A percentile compares a stretch with the other conserved stretches of the same genome.
phyloP scores from a whole-genome alignment of 495 filamentous ascomycete species.

The Lentithecium fluviatile region DNA sequence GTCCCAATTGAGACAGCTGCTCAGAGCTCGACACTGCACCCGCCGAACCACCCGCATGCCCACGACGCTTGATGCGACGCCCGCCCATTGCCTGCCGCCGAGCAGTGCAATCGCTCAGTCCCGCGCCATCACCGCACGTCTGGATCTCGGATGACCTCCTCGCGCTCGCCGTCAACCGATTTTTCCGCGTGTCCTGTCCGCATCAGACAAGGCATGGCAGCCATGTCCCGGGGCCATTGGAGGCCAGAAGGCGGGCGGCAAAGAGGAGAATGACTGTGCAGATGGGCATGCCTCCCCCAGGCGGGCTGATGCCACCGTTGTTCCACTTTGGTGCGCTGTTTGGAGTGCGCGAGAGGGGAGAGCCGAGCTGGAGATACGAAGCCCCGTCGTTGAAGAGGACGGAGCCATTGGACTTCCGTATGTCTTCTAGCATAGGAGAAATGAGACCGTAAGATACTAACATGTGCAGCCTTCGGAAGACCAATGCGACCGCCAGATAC shows the following conservation, averaged over 20 bases:
- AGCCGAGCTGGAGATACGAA: slow-evolving; percentile 32
- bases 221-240: slow-evolving; percentile 39
- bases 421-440: not conserved
- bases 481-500: not conserved
- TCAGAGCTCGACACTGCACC: not conserved
- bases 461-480: not conserved
- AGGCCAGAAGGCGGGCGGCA: slow-evolving; percentile 30
- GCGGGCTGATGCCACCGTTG: not conserved
- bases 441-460: not conserved
- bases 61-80: slow-evolving; percentile 29
- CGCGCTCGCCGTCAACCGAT: slow-evolving; percentile 13
- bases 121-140: slow-evolving; percentile 12
- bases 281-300: not conserved
- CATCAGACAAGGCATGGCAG: slow-evolving; percentile 35
- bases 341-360: slow-evolving; percentile 2
- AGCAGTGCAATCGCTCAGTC: slow-evolving; percentile 23
- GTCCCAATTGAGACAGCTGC: not conserved
- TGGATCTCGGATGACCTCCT: slow-evolving; percentile 34
- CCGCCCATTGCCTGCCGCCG: slow-evolving; percentile 31
- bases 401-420: slow-evolving; percentile 15
- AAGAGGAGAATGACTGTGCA: slow-evolving; percentile 29
- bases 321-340: slow-evolving; percentile 26
- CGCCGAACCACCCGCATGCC: slow-evolving; percentile 7
- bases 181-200: slow-evolving; percentile 6
- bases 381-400: slow-evolving; percentile 10